phyloP scores from a whole-genome alignment of 2,329 filamentous ascomycete species.

The Colletotrichum siamense region DNA sequence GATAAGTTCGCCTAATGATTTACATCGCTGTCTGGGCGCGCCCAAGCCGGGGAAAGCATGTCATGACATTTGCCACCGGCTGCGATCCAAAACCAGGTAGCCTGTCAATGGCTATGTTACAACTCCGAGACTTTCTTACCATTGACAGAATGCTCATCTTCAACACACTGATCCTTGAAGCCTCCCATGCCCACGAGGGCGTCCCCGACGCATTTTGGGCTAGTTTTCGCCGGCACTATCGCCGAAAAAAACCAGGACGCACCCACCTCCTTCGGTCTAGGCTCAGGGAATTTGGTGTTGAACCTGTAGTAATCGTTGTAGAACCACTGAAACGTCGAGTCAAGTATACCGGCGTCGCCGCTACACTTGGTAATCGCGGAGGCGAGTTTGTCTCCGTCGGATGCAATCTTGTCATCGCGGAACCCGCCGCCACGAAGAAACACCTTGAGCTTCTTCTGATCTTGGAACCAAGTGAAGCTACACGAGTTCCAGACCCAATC shows the following conservation, averaged over 20 bases:
- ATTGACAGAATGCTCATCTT: neutral
- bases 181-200: neutral
- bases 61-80: neutral
- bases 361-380: neutral
- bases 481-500: conserved; percentile 12
- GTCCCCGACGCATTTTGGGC: neutral
- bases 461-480: neutral
- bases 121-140: neutral
- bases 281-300: neutral
- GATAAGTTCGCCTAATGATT: neutral
- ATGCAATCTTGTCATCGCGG: neutral
- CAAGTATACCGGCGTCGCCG: neutral
- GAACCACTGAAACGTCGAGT: neutral
- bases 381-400: neutral
- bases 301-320: neutral
- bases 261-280: neutral
- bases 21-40: neutral
- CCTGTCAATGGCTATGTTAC: neutral
- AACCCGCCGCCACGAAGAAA: neutral
- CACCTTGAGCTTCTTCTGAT: neutral
- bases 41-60: neutral
- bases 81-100: neutral
- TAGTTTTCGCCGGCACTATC: neutral
- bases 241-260: neutral
- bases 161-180: neutral